Base-by-base conservation (phyloP, 2,329 filamentous ascomycete species). In the Penicillium griseofulvum region DNA sequence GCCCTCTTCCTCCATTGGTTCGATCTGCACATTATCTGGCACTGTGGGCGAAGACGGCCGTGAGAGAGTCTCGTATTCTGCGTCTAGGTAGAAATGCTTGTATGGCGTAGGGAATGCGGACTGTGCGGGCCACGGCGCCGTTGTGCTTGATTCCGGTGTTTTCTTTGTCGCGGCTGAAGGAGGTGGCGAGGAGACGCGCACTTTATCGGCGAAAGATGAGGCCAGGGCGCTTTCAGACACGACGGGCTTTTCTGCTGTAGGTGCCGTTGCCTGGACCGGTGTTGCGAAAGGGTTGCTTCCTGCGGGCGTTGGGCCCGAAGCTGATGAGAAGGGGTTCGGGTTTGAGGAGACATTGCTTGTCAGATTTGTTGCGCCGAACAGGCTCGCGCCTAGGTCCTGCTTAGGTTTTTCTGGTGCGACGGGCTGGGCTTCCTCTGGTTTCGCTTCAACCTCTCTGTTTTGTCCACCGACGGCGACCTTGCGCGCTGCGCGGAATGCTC, bases 21-120 rank as follows among this genome's bases (percentile, higher is more conserved):
- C 76, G 71, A 56, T 68, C 46, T 78, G 79, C 34, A 81, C 74
- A 51, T 77, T 77, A 29, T 76, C 72, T 38, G 77, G 78, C 34
- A 75, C 69, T 4, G 76, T 80, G 41, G 82, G 81, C 29, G 75
- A 74, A 0, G 82, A 81, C 2, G 65, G 74, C 10, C 74, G 74
- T 62, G 85, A 90, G 26, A 97, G 83, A 4, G 88, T 89, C 74
- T 99, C 94, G 75, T 90, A 96, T 68, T 96, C 93, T 49, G 93
- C 93, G 64, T 97, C 94, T 42, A 93, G 85, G 77, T 91, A 90
- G 68, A 88, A 89, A 29, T 83, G 77, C 0, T 90, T 88, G 74
- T 92, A 97, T 0, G 91, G 79, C 1, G 79, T 58, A 0, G 90
- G 89, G 62, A 89, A 87, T 0, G 81, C 75, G 1, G 84, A 79